A percentile compares a stretch with the other conserved stretches of the same genome.
These are phyloP conservation scores for Hyaloraphidium curvatum DNA, from an alignment of 192 early-diverging fungal species.

Conservation along the genomic window DNA sequence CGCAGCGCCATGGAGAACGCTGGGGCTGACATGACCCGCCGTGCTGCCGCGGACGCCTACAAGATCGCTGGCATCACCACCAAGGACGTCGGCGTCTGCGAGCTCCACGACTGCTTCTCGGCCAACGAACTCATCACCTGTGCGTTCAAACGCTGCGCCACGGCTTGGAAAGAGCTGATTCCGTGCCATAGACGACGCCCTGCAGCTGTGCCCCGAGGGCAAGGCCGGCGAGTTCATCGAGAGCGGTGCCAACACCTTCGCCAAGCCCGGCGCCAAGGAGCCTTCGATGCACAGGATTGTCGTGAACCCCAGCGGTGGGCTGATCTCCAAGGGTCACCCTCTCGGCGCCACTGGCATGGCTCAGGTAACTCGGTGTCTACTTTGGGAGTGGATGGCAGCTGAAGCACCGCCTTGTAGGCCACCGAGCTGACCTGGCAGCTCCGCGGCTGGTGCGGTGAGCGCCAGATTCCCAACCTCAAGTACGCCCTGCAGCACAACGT, in stretches of 20 bases:
- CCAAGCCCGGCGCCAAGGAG: slow-evolving; percentile 37
- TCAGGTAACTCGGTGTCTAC: too few relatives aligned
- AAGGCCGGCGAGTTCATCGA: slow-evolving; percentile 47
- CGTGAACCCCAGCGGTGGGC: slow-evolving; percentile 48
- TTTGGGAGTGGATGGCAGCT: too few relatives aligned
- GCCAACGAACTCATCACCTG: slow-evolving; percentile 41
- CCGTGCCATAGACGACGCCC: background rate
- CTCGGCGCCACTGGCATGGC: slow-evolving; percentile 55
- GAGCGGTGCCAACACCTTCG: slow-evolving; percentile 47
- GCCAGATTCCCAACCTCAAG: slow-evolving; percentile 42
- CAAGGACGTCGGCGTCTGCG: slow-evolving; percentile 41
- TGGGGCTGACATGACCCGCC: slow-evolving; percentile 48
- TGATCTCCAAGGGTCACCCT: slow-evolving; percentile 61
- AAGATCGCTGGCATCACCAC: slow-evolving; percentile 34
- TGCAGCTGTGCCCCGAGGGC: background rate
- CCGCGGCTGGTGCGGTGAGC: slow-evolving; percentile 8
- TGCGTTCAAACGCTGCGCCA: background rate
- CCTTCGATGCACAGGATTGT: slow-evolving; percentile 13
- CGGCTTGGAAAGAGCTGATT: background rate
- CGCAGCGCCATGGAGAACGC: slow-evolving; percentile 35
- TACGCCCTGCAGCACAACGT: slow-evolving; percentile 55
- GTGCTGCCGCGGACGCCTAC: slow-evolving; percentile 32
- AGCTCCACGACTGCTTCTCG: slow-evolving; percentile 54
- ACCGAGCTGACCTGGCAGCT: slow-evolving; percentile 27
- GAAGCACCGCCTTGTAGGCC: too few relatives aligned